These are phyloP conservation scores for Penicillium sp. DNA, from an alignment of 2,329 filamentous ascomycete species.

Conservation along the genomic window DNA sequence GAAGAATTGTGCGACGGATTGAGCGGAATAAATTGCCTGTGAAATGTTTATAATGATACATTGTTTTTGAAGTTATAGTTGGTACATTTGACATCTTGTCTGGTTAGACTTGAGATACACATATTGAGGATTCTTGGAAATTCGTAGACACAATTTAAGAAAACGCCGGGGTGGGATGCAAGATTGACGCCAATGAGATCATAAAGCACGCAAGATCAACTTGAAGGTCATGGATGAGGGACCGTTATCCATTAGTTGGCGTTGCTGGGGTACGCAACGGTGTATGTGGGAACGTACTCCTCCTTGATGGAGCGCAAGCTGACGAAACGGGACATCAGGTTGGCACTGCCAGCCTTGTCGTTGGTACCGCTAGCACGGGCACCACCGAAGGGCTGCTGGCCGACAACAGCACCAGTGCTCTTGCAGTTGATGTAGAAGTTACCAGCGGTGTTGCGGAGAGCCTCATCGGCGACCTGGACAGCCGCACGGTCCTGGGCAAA, in stretches of 20 bases:
- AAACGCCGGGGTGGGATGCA: constrained; percentile 25
- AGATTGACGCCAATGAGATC: constrained; percentile 19
- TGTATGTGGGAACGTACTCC: constrained; percentile 64
- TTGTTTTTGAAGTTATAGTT: neutral
- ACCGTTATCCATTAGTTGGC: constrained; percentile 46
- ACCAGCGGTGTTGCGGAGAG: constrained; percentile 39
- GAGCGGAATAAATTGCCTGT: neutral
- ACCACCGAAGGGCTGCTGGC: constrained; percentile 70
- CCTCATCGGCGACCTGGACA: constrained; percentile 36
- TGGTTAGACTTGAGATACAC: constrained; percentile 4
- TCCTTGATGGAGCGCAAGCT: constrained; percentile 70
- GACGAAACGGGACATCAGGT: constrained; percentile 64
- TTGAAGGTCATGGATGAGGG: neutral
- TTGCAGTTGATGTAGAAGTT: constrained; percentile 48
- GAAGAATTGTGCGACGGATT: constrained; percentile 33
- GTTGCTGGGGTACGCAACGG: constrained; percentile 70
- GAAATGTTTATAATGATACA: neutral
- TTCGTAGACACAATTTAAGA: neutral
- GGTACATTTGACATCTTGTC: constrained; percentile 3
- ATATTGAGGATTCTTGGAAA: constrained; percentile 1
- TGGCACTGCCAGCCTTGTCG: constrained; percentile 68
- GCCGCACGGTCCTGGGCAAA: constrained; percentile 42
- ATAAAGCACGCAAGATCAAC: constrained; percentile 16
- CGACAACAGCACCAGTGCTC: constrained; percentile 68
- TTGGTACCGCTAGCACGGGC: constrained; percentile 68